Percentiles rank a stretch among this genome's conserved stretches.
These are phyloP conservation scores for Acer campestre DNA, from an alignment of 345 rosid species.

Conservation along the genomic window DNA sequence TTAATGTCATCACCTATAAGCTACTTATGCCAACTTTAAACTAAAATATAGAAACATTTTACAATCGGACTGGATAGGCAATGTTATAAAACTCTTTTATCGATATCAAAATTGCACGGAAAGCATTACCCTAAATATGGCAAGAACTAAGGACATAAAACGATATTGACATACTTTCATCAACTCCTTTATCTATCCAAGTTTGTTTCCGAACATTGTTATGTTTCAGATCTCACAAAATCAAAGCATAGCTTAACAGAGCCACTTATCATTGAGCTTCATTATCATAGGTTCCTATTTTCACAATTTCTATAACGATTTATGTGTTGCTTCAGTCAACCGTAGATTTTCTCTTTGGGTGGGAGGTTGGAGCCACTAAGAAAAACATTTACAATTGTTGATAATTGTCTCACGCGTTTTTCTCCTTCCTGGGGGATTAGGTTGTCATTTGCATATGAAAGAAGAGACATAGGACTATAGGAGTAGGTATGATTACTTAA, in stretches of 20 bases:
- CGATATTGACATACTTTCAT: background rate
- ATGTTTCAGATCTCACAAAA: background rate
- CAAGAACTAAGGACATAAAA: conserved; percentile 9
- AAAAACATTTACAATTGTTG: background rate
- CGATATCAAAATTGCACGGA: background rate
- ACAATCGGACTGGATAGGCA: background rate
- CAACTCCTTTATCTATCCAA: background rate
- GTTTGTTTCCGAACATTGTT: conserved; percentile 2
- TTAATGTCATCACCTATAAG: background rate
- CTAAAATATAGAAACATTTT: background rate
- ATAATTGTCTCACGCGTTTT: background rate
- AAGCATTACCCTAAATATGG: background rate
- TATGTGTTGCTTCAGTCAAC: background rate
- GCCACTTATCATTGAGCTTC: background rate
- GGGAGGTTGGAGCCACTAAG: background rate
- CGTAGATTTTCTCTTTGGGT: background rate
- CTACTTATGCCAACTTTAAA: conserved; percentile 8
- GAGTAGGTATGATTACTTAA: background rate
- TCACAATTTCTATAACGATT: background rate
- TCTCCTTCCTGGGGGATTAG: background rate
- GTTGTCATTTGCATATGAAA: conserved; percentile 3
- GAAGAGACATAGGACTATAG: background rate
- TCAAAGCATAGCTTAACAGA: background rate
- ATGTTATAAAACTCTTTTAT: background rate
- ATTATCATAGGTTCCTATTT: background rate